phyloP scores from a whole-genome alignment of 2,329 filamentous ascomycete species.

The Neophaeococcomyces mojaviensis region DNA sequence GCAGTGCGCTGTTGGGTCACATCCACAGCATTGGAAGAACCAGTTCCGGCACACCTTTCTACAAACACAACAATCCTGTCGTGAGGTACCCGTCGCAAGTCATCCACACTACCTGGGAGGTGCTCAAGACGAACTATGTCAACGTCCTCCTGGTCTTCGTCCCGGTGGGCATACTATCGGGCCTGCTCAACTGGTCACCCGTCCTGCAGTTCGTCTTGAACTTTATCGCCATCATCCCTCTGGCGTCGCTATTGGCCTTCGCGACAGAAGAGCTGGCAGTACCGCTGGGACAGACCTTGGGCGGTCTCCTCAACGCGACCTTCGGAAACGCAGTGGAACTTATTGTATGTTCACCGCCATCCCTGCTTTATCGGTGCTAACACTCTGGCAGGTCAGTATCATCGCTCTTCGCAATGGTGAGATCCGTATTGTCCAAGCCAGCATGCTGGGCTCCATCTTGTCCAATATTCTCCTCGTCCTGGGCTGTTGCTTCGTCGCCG shows the following conservation, averaged over 20 bases:
- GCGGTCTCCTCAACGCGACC: conserved; percentile 58
- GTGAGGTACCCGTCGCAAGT: conserved; percentile 34
- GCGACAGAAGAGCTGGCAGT: conserved; percentile 57
- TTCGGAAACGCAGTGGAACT: conserved; percentile 61
- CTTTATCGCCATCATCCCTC: conserved; percentile 57
- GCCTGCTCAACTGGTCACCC: conserved; percentile 52
- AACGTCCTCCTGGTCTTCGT: conserved; percentile 58
- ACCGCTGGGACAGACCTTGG: conserved; percentile 54
- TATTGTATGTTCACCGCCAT: conserved; percentile 62
- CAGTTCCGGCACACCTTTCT: conserved; percentile 25
- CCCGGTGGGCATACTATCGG: conserved; percentile 55
- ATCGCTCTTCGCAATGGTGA: conserved; percentile 78
- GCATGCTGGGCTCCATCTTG: conserved; percentile 91
- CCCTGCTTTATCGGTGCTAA: conserved; percentile 73
- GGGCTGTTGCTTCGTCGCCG: conserved; percentile 72
- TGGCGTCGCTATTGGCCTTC: conserved; percentile 56
- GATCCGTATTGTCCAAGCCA: conserved; percentile 94
- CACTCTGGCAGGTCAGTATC: conserved; percentile 67
- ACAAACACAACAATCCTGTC: conserved; percentile 32
- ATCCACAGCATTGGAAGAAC: conserved; percentile 14
- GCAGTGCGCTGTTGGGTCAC: conserved; percentile 27
- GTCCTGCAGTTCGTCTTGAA: conserved; percentile 55
- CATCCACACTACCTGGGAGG: conserved; percentile 35
- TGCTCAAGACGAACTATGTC: conserved; percentile 44
- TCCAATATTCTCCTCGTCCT: conserved; percentile 87